Evolutionary conservation across 352 stramenopile species (phyloP), one percentile per base, ranked within the genome.

Genomic region (Pythium angustatum): DNA sequence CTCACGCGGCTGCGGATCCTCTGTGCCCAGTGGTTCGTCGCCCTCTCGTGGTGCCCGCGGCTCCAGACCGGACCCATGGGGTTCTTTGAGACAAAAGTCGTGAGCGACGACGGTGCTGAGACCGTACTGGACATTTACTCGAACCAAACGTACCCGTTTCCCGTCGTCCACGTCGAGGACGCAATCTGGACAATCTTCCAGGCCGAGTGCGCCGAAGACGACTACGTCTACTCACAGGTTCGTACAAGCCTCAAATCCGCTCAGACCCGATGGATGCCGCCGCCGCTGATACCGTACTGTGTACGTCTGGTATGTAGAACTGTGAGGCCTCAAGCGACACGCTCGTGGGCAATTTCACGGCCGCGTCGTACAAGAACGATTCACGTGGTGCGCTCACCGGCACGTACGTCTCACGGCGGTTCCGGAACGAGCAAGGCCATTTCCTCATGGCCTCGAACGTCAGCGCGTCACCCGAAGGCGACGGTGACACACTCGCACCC

Each of bases 1-100:
- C 52, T 59, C 34, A 17, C 14, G 34, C 52, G 52, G 17, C 24
- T 59, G 0, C 40, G 22, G 19, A 59, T 59, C 17, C 26, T 59
- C 21, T 59, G 52, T 26, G 52, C 17, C 4, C 52, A 59, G 52
- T 59, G 52, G 52, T 59, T 59, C 40, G 52, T 59, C 22, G 52
- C 52, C 36, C 31, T 59, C 19, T 59, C 52, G 15, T 59, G 52
- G 52, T 28, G 50, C 52, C 14, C 52, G 5, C 33, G 50, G 11
- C 7, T 59, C 21, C 52, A 59, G n/a, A 41, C 24, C 1, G 21
- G 36, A 3, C 34, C 17, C 5, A n/a, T 59, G 33, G 17, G 40
- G 14, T 59, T 50, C 24, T 45, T 59, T n/a, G 52, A 59, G 24
- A 50, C 52, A 14, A 47, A 47, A 12, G 5, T 59, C 24, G 36